A percentile compares a stretch with the other conserved stretches of the same genome.
These are phyloP conservation scores for Nothophoma quercina DNA, from an alignment of 2,329 filamentous ascomycete genomes.

Conservation along the genomic window DNA sequence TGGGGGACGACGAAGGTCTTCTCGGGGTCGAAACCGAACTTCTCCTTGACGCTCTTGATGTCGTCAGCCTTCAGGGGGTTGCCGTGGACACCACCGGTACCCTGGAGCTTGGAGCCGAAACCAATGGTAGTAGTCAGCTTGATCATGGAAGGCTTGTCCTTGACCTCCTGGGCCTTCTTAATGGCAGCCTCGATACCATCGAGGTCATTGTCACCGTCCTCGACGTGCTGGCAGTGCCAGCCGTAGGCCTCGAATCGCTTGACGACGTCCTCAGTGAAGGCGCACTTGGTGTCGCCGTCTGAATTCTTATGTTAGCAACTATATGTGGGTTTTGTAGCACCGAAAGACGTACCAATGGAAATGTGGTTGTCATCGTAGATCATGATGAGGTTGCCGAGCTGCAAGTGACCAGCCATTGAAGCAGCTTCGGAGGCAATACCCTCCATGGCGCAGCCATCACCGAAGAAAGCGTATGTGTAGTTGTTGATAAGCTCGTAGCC, in stretches of 20 bases:
- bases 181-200: conserved; percentile 88
- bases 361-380: conserved; percentile 99
- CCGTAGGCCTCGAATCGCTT: conserved; percentile 97
- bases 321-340: background rate
- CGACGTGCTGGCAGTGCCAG: conserved; percentile 88
- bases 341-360: conserved; percentile 67
- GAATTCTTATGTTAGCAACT: conserved; percentile 24
- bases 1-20: conserved; percentile 93
- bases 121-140: conserved; percentile 97
- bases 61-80: conserved; percentile 95
- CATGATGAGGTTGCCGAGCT: conserved; percentile 96
- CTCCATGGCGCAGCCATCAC: conserved; percentile 98
- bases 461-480: conserved; percentile 96
- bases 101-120: conserved; percentile 90
- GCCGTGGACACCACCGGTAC: conserved; percentile 95
- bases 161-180: conserved; percentile 82
- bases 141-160: conserved; percentile 96
- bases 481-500: conserved; percentile 91
- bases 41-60: conserved; percentile 89
- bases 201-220: conserved; percentile 88
- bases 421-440: conserved; percentile 93
- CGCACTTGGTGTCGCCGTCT: conserved; percentile 94
- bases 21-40: conserved; percentile 95
- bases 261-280: conserved; percentile 95
- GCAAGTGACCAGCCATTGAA: conserved; percentile 91